Conservation (phyloP, 148 eudicot species). For the Arctostaphylos glauca region DNA sequence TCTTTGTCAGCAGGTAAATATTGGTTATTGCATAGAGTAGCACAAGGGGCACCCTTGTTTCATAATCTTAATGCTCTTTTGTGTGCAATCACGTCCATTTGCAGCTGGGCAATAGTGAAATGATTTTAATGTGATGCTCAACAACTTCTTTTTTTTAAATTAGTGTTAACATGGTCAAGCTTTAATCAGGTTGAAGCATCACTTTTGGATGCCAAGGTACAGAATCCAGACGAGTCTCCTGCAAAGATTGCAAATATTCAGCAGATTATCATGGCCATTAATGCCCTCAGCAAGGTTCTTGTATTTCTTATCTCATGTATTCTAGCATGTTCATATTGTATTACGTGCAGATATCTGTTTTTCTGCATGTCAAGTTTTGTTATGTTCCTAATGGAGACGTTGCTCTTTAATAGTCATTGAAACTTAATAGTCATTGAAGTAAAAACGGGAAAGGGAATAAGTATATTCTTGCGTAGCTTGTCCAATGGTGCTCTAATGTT, state of each 20-base stretch:
- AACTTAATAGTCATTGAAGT: not conserved
- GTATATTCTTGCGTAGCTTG: not conserved
- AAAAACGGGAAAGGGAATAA: not conserved
- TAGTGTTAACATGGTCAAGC: constrained; percentile 8
- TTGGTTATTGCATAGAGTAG: not conserved
- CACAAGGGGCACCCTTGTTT: not conserved
- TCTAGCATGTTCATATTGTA: constrained; percentile 2
- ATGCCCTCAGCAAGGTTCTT: constrained; percentile 93
- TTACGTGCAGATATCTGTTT: not conserved
- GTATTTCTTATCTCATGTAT: constrained; percentile 7
- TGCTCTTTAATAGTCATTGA: not conserved
- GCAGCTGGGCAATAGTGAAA: constrained; percentile 1
- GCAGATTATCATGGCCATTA: constrained; percentile 89
- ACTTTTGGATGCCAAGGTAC: constrained; percentile 54
- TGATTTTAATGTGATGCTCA: not conserved
- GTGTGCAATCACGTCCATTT: not conserved
- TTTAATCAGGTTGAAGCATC: constrained; percentile 62
- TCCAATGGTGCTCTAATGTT: not conserved
- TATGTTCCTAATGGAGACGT: not conserved
- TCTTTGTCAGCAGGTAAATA: constrained; percentile 83
- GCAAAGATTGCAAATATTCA: constrained; percentile 57
- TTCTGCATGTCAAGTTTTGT: constrained; percentile 6
- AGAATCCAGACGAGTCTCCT: constrained; percentile 51
- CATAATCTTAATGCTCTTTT: not conserved
- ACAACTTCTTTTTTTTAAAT: not conserved